These are phyloP conservation scores for Hawksworthiomyces lignivorus DNA, from an alignment of 2,329 filamentous ascomycete genomes.

Conservation along the genomic window DNA sequence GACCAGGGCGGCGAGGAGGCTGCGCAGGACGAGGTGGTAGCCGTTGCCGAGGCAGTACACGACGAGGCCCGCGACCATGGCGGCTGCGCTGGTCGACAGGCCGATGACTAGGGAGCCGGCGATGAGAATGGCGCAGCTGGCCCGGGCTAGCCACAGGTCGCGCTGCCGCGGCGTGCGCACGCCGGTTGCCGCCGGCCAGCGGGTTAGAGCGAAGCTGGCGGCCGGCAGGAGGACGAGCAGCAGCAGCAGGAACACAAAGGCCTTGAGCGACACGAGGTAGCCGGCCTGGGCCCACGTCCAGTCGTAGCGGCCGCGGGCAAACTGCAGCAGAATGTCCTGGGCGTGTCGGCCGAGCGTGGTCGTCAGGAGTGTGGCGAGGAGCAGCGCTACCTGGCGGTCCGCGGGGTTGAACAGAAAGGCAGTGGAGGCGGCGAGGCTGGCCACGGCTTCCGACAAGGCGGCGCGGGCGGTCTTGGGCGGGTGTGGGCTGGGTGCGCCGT, in stretches of 20 bases:
- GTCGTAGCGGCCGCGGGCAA: constrained; percentile 3
- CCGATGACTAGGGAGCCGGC: too few species aligned
- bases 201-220: too few species aligned
- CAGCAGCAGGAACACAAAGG: background rate
- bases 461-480: too few species aligned
- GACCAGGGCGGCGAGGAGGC: constrained; percentile 1
- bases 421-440: too few species aligned
- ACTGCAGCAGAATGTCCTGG: constrained; percentile 4
- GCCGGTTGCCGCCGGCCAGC: too few species aligned
- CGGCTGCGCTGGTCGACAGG: background rate
- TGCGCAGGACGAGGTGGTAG: constrained; percentile 2
- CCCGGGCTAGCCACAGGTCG: too few species aligned
- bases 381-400: background rate
- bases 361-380: constrained; percentile 3
- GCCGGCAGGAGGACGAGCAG: constrained; percentile 4
- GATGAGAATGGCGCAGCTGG: too few species aligned
- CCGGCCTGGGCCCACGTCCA: constrained; percentile 6
- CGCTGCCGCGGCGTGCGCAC: background rate
- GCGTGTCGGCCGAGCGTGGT: constrained; percentile 4
- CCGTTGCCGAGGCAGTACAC: constrained; percentile 3
- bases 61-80: constrained; percentile 1
- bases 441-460: too few species aligned
- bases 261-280: constrained; percentile 5
- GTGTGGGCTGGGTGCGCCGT: too few species aligned
- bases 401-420: background rate